phyloP scores from a whole-genome alignment of 345 rosid genomes.

The Syzygium jambos region DNA sequence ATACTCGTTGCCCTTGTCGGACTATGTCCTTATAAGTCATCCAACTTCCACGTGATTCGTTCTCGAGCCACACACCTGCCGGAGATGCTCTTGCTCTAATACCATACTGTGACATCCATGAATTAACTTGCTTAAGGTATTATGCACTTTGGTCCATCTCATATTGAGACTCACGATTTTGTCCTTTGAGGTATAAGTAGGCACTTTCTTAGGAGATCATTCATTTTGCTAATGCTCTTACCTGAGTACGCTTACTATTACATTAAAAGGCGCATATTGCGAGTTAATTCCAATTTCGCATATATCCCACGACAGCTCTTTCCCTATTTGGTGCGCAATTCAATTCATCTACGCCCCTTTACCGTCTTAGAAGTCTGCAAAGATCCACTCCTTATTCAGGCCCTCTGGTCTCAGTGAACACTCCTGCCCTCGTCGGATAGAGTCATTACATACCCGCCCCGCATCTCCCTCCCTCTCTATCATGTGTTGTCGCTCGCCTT shows the following conservation, averaged over 20 bases:
- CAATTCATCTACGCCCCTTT: neutral
- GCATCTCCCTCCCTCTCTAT: neutral
- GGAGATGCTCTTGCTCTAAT: accelerated
- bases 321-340: too few relatives aligned
- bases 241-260: accelerated
- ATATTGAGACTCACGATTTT: neutral
- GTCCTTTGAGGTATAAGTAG: neutral
- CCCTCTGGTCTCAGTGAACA: neutral
- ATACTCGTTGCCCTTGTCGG: neutral
- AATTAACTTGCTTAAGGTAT: neutral
- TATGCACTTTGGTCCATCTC: neutral
- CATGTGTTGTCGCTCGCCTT: neutral
- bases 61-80: neutral
- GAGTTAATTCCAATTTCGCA: neutral
- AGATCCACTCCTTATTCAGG: neutral
- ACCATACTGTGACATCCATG: neutral
- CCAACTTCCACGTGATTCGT: neutral
- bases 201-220: neutral
- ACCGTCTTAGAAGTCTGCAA: neutral
- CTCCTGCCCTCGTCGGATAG: accelerated
- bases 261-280: neutral
- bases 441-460: neutral
- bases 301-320: neutral
- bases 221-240: neutral
- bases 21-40: accelerated